Percentiles rank a stretch among this genome's conserved stretches.
phyloP scores from a whole-genome alignment of 805 yeast species.

The Candida vartiovaarae region DNA sequence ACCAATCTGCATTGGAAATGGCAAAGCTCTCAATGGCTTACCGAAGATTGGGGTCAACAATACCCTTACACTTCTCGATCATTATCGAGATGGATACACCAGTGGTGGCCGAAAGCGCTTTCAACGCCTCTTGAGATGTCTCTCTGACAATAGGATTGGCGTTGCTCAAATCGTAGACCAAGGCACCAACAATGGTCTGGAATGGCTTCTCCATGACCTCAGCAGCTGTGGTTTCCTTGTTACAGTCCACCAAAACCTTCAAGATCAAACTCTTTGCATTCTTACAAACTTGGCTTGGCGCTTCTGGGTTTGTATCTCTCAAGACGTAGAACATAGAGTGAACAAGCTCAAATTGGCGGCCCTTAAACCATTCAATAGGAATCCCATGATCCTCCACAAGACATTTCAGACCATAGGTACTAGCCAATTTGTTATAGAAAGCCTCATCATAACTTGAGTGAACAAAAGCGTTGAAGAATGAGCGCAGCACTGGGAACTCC shows the following conservation, averaged over 20 bases:
- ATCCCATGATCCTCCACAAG: slow-evolving; percentile 61
- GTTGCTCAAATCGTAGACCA: slow-evolving; percentile 89
- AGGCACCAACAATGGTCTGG: slow-evolving; percentile 76
- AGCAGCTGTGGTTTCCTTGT: slow-evolving; percentile 50
- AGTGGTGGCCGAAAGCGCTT: slow-evolving; percentile 62
- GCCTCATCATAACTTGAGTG: slow-evolving; percentile 90
- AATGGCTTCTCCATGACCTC: slow-evolving; percentile 63
- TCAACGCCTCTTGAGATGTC: slow-evolving; percentile 68
- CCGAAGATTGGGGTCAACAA: slow-evolving; percentile 94
- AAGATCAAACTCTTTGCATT: slow-evolving; percentile 65
- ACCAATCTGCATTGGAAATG: slow-evolving; percentile 98
- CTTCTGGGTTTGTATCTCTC: slow-evolving; percentile 83
- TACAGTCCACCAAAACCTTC: slow-evolving; percentile 59
- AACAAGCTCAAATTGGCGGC: slow-evolving; percentile 76
- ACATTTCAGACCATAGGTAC: slow-evolving; percentile 74
- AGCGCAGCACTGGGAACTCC: slow-evolving; percentile 67
- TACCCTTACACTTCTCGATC: slow-evolving; percentile 75
- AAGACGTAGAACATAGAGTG: slow-evolving; percentile 84
- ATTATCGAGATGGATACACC: slow-evolving; percentile 63
- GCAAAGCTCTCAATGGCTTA: slow-evolving; percentile 91
- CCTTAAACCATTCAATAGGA: slow-evolving; percentile 66
- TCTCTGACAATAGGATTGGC: slow-evolving; percentile 77
- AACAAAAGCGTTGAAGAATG: slow-evolving; percentile 72
- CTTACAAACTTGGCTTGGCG: slow-evolving; percentile 70
- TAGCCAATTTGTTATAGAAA: slow-evolving; percentile 82